phyloP scores from a whole-genome alignment of 2,329 filamentous ascomycete species.

The Ascochyta koolunga region DNA sequence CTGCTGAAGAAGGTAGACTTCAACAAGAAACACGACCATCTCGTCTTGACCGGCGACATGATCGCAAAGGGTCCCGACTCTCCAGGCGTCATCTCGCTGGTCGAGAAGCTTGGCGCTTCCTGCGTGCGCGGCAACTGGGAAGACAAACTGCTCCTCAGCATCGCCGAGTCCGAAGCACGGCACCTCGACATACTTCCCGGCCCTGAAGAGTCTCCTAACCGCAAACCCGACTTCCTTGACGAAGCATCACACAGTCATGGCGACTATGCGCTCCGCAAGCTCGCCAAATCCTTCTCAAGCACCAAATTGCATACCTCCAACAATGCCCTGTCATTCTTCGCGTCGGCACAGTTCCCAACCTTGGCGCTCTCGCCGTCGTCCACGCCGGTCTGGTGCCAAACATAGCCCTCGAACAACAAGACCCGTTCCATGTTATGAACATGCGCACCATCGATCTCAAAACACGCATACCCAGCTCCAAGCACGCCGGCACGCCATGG shows the following conservation, averaged over 20 bases:
- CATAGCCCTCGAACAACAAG: constrained; percentile 70
- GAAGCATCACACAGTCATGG: constrained; percentile 40
- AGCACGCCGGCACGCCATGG: constrained; percentile 68
- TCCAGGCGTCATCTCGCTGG: constrained; percentile 74
- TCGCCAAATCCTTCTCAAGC: constrained; percentile 63
- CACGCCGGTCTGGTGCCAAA: constrained; percentile 87
- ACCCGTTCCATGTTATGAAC: constrained; percentile 86
- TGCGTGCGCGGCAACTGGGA: constrained; percentile 94
- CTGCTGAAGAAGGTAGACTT: constrained; percentile 73
- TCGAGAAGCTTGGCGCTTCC: constrained; percentile 74
- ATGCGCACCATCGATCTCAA: constrained; percentile 79
- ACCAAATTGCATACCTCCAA: constrained; percentile 73
- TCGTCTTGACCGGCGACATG: constrained; percentile 49
- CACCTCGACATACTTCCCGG: constrained; percentile 27
- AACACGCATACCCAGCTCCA: constrained; percentile 62
- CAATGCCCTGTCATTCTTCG: constrained; percentile 78
- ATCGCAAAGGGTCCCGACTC: constrained; percentile 88
- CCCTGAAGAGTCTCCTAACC: constrained; percentile 40
- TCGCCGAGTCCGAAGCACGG: constrained; percentile 50
- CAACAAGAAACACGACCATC: constrained; percentile 59
- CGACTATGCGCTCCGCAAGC: constrained; percentile 53
- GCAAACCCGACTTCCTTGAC: constrained; percentile 37
- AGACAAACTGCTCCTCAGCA: constrained; percentile 77
- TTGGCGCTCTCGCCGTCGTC: constrained; percentile 74
- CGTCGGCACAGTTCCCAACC: constrained; percentile 65